Evolutionary conservation across 1,284 basidiomycete species (phyloP), one percentile per base, ranked within the genome.

Genomic region (Ganoderma boninense): DNA sequence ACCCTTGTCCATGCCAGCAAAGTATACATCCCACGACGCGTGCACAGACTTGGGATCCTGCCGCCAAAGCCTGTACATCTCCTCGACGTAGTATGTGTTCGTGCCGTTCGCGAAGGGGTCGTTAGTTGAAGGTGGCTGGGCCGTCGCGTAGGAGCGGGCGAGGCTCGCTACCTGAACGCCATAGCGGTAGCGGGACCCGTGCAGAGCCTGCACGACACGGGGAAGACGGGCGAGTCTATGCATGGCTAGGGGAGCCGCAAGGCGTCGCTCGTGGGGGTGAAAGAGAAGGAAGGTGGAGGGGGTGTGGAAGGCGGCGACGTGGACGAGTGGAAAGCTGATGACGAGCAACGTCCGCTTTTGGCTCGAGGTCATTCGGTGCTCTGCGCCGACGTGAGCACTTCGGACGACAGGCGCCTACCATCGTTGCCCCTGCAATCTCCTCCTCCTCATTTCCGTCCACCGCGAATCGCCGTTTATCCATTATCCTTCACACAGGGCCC

Each of bases 1-100:
- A 69, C 97, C 97, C 77, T 94, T 94, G 77, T 98, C 96, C 80
- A 99, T 88, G 52, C 96, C 98, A 13, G 91, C 88, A 80, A 99
- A 99, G 85, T 99, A 99, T 67, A 93, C 90, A 74, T 95, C 89
- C 98, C 98, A 99, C 42, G 96, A 98, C 2, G 91, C 87, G 84
- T 99, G 97, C 0, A 99, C 98, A 59, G 94, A 94, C 75, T 90
- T 89, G 54, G 96, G 95, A 83, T 99, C 95, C 82, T 94, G 86
- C 82, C 91, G 92, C 95, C 95, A 98, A 75, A 92, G 89, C 76
- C 90, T 89, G 84, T 97, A 97, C 96, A 97, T 97, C 84, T 97
- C 95, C 79, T 98, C 97, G 60, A 93, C 94, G 81, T 99, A 99
- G 86, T 97, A 97, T 54, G 95, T 87, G 84, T 98, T 98, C 61